Percentiles rank a stretch among this genome's conserved stretches.
Conservation (phyloP, 2,329 filamentous ascomycete genomes). For the Aspergillus fijiensis region DNA sequence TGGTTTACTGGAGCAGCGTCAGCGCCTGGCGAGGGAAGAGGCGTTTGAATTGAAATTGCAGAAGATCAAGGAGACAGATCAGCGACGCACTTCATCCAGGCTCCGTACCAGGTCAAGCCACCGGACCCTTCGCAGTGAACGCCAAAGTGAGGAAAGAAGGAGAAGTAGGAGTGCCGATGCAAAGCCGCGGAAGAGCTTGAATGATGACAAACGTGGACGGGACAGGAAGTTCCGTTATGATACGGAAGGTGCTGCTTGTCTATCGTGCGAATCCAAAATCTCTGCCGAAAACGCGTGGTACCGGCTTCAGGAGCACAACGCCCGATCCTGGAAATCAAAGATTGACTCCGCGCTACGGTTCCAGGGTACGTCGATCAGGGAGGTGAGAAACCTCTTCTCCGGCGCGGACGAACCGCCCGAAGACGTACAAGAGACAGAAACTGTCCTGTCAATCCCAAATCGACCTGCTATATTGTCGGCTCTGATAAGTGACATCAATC, state of each 20-base stretch:
- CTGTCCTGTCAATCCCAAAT: slow-evolving; percentile 79
- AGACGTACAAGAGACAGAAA: slow-evolving; percentile 78
- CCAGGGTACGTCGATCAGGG: slow-evolving; percentile 72
- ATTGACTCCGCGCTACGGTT: slow-evolving; percentile 74
- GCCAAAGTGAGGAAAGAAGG: slow-evolving; percentile 38
- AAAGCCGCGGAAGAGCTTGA: slow-evolving; percentile 32
- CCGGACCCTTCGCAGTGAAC: slow-evolving; percentile 43
- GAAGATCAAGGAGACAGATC: slow-evolving; percentile 70
- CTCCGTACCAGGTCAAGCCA: slow-evolving; percentile 55
- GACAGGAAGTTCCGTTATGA: slow-evolving; percentile 63
- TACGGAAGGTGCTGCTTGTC: slow-evolving; percentile 69
- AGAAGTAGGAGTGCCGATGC: slow-evolving; percentile 60
- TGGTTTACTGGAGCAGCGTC: slow-evolving; percentile 83
- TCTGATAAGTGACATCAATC: slow-evolving; percentile 77
- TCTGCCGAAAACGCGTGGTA: slow-evolving; percentile 73
- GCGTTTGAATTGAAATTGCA: slow-evolving; percentile 86
- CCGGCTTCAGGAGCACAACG: slow-evolving; percentile 75
- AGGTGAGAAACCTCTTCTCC: slow-evolving; percentile 77
- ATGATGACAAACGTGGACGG: slow-evolving; percentile 35
- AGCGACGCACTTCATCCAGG: slow-evolving; percentile 52
- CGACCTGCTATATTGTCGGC: slow-evolving; percentile 80
- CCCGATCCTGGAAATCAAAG: slow-evolving; percentile 86
- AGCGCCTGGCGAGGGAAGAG: slow-evolving; percentile 84
- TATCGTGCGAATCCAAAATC: slow-evolving; percentile 71
- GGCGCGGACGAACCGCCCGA: slow-evolving; percentile 78